Base-by-base conservation (phyloP, 139 green algal species). In the Marvania coccoides region DNA sequence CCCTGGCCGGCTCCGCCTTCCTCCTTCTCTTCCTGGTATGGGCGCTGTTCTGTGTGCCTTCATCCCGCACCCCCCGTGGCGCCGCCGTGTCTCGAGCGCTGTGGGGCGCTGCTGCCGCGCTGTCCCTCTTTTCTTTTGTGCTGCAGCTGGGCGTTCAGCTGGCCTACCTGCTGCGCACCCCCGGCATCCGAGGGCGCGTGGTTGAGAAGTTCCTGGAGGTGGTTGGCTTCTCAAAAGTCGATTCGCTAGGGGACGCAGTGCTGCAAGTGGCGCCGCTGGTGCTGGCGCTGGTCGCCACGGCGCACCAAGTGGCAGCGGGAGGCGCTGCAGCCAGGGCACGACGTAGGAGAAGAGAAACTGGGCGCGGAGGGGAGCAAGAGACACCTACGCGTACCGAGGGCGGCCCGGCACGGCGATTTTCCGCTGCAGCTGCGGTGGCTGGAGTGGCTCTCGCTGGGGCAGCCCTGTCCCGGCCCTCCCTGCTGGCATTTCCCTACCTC, bases 401-500 rank as follows among this genome's bases (percentile, higher is more conserved):
- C 38, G 10, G 5, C 24, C 39, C 5, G 33, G 34, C 55, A 14
- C 6, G 4, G 3, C 6, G 2, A 4, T 3, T 29, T n/a, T 28
- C 39, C 7, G 39, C 51, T 6, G 6, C 53, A 36, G 34, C 1
- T 2, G 53, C 34, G 6, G 14, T 61, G 3, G 61, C 56, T 12
- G 39, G 30, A 3, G 23, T 51, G 3, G 47, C 67, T 1, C 45
- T 75, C 34, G 5, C 45, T 30, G 15, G 48, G 36, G 56, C 48
- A 5, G 47, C 57, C 14, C 34, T 80, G 28, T 23, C 48, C 2
- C 59, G 59, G 46, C 73, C 73, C 15, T 62, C 67, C 1, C 55
- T 80, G 24, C 28, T 69, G 47, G 65, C 57, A 1, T 30, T 71
- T 33, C 67, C 67, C 0, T 74, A 75, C 38, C n/a, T 57, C 23